Base-by-base conservation (phyloP, 148 eudicot genomes). In the Fagopyrum homotropicum region DNA sequence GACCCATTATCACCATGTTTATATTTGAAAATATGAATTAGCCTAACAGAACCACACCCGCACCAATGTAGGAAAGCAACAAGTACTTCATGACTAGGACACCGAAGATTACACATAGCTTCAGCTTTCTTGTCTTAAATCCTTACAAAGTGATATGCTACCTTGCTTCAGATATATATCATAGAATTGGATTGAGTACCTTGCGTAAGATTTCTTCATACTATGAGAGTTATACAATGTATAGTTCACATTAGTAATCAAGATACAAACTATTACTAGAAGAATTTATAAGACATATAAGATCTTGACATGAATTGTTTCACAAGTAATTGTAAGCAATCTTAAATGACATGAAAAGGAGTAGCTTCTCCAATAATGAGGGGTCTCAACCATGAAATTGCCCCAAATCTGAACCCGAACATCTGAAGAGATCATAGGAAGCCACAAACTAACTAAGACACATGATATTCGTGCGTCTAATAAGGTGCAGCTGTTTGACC, bases 311-410 rank as follows among this genome's bases (percentile, higher is more conserved):
- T 5, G 22, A 8, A 15, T 7, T 15, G n/a, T 7, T 55, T 15
- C 98, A 97, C 98, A 30, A 93, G 91, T 80, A 93, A 72, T 73
- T 79, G 76, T 73, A 91, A 26, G 47, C 89, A 82, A 77, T 89
- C 93, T 81, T 93, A 89, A 50, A 93, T 84, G 72, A 93, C 95
- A 69, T 84, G 84, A 54, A 93, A 78, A 45, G 98, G 98, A 57
- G 98, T 97, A 46, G 17, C 22, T 15, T 87, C 91, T 66, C 95
- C 95, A 15, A 93, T 79, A 45, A 93, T 70, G 44, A 91, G 92
- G 82, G 82, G 71, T 69, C 82, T 88, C 55, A 93, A 83, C 86
- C 88, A 89, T 50, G 88, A 50, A 19, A 81, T 26, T 45, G 97
- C 84, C 47, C 97, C 98, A 79, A 88, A 84, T 10, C 76, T 43